phyloP scores from a whole-genome alignment of 768 basidiomycete species.

The Pleurotus djamor region DNA sequence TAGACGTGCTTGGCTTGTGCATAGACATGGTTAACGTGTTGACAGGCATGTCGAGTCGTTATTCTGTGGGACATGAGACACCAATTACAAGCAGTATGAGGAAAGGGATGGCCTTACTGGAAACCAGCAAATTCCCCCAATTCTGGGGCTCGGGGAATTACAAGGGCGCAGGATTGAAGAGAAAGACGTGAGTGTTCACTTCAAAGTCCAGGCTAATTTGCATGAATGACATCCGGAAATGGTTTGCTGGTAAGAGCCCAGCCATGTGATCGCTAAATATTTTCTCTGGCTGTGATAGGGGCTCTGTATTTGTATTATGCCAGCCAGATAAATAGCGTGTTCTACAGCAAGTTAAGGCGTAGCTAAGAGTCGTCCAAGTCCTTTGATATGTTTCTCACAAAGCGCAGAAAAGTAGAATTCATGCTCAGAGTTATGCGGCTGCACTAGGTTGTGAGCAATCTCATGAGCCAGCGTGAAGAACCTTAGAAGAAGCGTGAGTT shows the following conservation, averaged over 20 bases:
- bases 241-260: slow-evolving; percentile 4
- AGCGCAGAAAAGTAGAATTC: slow-evolving; percentile 95
- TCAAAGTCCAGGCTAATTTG: slow-evolving; percentile 1
- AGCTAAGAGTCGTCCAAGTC: slow-evolving; percentile 32
- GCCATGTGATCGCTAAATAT: slow-evolving; percentile 8
- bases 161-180: not conserved
- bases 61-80: not conserved
- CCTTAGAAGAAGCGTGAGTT: slow-evolving; percentile 36
- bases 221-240: slow-evolving; percentile 7
- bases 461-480: slow-evolving; percentile 93
- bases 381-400: slow-evolving; percentile 62
- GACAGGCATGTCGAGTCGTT: not conserved
- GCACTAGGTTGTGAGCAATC: slow-evolving; percentile 88
- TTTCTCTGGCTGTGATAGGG: not conserved
- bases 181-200: not conserved
- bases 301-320: not conserved
- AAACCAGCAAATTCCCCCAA: too few species aligned
- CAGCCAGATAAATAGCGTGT: too few species aligned
- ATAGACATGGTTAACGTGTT: not conserved
- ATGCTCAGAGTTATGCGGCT: slow-evolving; percentile 87
- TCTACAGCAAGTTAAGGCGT: not conserved
- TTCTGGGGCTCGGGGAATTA: too few species aligned
- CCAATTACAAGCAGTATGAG: not conserved
- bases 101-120: not conserved
- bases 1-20: slow-evolving; percentile 11